phyloP scores from a whole-genome alignment of 2,329 filamentous ascomycete species.

The Cladophialophora carrionii region DNA sequence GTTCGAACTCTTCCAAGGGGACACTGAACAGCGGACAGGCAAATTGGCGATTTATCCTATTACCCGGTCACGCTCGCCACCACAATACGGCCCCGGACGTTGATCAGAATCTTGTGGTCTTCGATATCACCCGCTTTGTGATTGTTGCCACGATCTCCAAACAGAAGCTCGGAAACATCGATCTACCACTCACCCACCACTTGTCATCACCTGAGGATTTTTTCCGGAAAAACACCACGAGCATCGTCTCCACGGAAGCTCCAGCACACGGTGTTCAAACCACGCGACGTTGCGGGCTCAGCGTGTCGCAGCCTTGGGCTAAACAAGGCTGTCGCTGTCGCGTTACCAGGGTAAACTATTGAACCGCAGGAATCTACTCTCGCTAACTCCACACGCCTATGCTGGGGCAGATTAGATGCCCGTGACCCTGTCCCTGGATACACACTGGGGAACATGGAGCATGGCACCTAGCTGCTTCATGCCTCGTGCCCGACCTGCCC shows the following conservation, averaged over 20 bases:
- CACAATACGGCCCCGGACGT: neutral
- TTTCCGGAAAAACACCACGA: constrained; percentile 10
- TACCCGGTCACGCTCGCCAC: constrained; percentile 17
- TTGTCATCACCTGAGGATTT: constrained; percentile 1
- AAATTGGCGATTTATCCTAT: constrained; percentile 27
- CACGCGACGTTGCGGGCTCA: no score
- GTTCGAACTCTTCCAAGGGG: neutral
- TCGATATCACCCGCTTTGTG: neutral
- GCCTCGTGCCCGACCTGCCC: neutral
- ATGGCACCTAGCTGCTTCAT: constrained; percentile 8
- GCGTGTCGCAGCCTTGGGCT: neutral
- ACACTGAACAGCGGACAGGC: neutral
- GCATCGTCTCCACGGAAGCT: no score
- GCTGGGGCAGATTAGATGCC: constrained; percentile 8
- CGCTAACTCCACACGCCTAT: neutral
- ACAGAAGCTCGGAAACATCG: constrained; percentile 1
- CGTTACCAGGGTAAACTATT: constrained; percentile 1
- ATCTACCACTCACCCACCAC: neutral
- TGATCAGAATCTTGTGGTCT: neutral
- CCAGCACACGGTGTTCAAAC: no score
- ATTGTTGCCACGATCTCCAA: constrained; percentile 5
- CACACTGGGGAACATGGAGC: constrained; percentile 3
- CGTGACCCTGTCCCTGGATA: neutral
- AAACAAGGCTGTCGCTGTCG: neutral
- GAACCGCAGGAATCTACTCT: neutral